Evolutionary conservation across 139 green algal genomes (phyloP).

Genomic region (Tetratostichococcus sp.): DNA sequence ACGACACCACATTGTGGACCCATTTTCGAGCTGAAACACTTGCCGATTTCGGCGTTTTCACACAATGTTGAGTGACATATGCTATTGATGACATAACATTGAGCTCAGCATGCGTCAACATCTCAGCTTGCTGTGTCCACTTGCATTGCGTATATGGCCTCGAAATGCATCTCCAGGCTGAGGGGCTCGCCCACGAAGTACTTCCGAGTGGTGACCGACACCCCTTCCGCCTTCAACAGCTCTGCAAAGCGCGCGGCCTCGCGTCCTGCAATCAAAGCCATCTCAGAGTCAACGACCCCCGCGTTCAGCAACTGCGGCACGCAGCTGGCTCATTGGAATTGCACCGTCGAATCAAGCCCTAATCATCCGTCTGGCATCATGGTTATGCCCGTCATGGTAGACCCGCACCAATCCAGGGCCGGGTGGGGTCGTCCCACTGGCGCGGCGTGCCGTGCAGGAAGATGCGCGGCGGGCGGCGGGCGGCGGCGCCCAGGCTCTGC

Average conservation of each 20-base stretch:
- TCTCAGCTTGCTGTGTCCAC: neutral
- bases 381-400: neutral
- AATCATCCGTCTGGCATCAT: too few species aligned
- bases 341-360: too few species aligned
- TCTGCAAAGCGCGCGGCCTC: conserved; percentile 7
- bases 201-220: conserved; percentile 1
- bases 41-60: too few species aligned
- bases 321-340: too few species aligned
- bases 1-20: too few species aligned
- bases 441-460: conserved; percentile 45
- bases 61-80: too few species aligned
- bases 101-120: too few species aligned
- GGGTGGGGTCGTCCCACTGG: conserved; percentile 38
- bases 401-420: conserved; percentile 31
- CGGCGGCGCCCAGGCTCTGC: neutral
- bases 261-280: neutral
- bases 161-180: conserved; percentile 38
- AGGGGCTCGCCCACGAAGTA: conserved; percentile 32
- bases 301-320: too few species aligned
- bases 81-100: too few species aligned
- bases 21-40: too few species aligned
- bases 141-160: conserved; percentile 28
- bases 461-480: neutral
- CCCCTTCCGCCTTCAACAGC: conserved; percentile 6
- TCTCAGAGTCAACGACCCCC: too few species aligned